Evolutionary conservation across 108 stramenopile genomes (phyloP), one percentile per base, ranked within the genome.

Genomic region (Nitzschia sp.): DNA sequence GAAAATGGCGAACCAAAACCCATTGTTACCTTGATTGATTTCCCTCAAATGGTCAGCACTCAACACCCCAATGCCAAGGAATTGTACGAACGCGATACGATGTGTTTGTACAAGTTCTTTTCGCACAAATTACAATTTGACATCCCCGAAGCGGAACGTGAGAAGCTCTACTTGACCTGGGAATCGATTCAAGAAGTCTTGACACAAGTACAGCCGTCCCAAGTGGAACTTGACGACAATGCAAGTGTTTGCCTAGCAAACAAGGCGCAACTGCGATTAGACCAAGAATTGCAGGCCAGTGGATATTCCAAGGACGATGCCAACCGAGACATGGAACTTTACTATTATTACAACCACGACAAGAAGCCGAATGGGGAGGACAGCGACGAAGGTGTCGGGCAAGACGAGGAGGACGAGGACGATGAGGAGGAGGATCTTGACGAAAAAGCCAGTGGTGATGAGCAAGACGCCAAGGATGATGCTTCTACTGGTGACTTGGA

Each of bases 41-140:
- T 99, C 73, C 99, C 99, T 9, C 99, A 99, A 82, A 99, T 99
- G 98, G 90, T 98, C 32, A 89, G 88, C n/a, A 97, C 93, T 2
- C 72, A 81, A 29, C 99, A 99, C 76, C 92, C 93, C 15, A 99
- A 99, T 85, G 99, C 99, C 18, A 66, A 78, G 58, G 95, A 98
- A 69, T 73, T 97, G 46, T 99, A 96, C 70, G 94, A 97, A 53
- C 81, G 98, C 27, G 97, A 98, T 77, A 83, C 96, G 0, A 63
- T 75, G 4, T 92, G 96, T 53, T 56, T 98, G 27, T 82, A 81
- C 36, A 81, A 78, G 46, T 98, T 97, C 75, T 98, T 98, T 78
- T 82, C 81, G 6, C 86, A 76, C 67, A 97, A 97, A 73, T 64
- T 97, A 11, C 81, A 85, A 11, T 96, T 89, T 66, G 74, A 77